phyloP scores from a whole-genome alignment of 768 basidiomycete genomes.

The Lanmaoa pseudosensibilis region DNA sequence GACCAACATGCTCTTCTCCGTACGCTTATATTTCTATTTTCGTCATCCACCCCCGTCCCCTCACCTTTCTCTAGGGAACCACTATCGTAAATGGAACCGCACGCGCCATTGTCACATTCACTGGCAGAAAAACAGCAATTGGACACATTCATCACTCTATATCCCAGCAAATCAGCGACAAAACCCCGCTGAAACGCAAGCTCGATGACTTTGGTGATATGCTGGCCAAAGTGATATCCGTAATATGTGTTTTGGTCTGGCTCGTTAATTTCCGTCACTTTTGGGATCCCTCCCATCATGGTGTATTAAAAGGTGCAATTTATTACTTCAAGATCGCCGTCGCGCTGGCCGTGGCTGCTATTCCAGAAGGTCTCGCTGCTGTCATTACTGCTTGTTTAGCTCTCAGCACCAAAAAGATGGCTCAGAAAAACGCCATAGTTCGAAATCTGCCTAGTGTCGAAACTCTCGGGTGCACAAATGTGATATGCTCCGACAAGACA shows the following conservation, averaged over 20 bases:
- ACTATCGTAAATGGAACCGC: slow-evolving; percentile 94
- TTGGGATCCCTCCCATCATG: slow-evolving; percentile 91
- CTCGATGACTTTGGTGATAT: slow-evolving; percentile 98
- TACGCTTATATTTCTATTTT: slow-evolving; percentile 30
- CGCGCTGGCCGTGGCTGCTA: slow-evolving; percentile 97
- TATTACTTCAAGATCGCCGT: slow-evolving; percentile 99
- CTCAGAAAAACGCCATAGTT: slow-evolving; percentile 97
- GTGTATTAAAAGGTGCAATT: slow-evolving; percentile 87
- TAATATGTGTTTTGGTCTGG: slow-evolving; percentile 98
- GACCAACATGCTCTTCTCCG: slow-evolving; percentile 94
- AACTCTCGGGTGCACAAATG: slow-evolving; percentile 95
- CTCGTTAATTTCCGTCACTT: slow-evolving; percentile 96
- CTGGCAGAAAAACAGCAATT: slow-evolving; percentile 86
- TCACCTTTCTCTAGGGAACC: slow-evolving; percentile 62
- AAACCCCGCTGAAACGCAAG: slow-evolving; percentile 96
- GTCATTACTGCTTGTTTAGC: slow-evolving; percentile 98
- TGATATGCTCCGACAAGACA: slow-evolving; percentile 99
- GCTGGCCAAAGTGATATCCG: slow-evolving; percentile 95
- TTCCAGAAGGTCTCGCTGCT: slow-evolving; percentile 97
- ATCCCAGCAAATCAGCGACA: slow-evolving; percentile 87
- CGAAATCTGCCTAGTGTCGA: slow-evolving; percentile 95
- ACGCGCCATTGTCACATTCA: slow-evolving; percentile 83
- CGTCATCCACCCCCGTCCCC: not conserved
- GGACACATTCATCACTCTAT: slow-evolving; percentile 98
- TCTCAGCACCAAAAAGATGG: slow-evolving; percentile 98